Base-by-base conservation (phyloP, 371 early-diverging fungal species). In the Circinella minor region DNA sequence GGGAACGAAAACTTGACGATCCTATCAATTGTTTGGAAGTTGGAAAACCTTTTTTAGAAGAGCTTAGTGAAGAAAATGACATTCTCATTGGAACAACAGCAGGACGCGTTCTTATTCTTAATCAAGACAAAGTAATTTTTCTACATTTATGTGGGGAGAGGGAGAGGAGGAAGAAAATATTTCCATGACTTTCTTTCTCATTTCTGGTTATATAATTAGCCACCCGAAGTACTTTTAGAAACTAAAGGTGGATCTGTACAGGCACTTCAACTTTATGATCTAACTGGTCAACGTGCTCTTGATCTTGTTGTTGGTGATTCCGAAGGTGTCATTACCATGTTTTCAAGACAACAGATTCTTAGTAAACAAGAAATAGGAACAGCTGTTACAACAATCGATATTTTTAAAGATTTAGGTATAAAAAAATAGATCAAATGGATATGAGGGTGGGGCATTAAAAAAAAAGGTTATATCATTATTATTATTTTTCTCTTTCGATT, bases 261-360 rank as follows among this genome's bases (percentile, higher is more conserved):
- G 63, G 65, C 82, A 7, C 69, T 85, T 10, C 51, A 76, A 8
- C 66, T 85, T 9, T 76, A 81, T 48, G 83, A 85, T 68, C 67
- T 83, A 64, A 83, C 83, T 34, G 81, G 83, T n/a, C 75, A 77
- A 71, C 74, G 81, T 18, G 74, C 72, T 7, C 70, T 77, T 4
- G 82, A 81, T 68, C 70, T 85, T 60, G 79, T 81, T 10, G 86
- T 83, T 4, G 86, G 83, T 3, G 86, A 85, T 70, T 81, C 82
- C 8, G 78, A 83, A 60, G 86, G 86, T 14, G 71, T 81, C 0
- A 76, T 85, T 10, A 83, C 81, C 5, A 63, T 82, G 36, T 85
- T 85, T 63, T 79, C 81, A 17, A 73, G 77, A n/a, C 79, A 83
- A 54, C 83, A 82, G 65, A 78, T 85, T 34, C 65, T 83, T 0